A percentile compares a stretch with the other conserved stretches of the same genome.
These are phyloP conservation scores for Rhizopogon vesiculosus DNA, from an alignment of 768 basidiomycete species.

Conservation along the genomic window DNA sequence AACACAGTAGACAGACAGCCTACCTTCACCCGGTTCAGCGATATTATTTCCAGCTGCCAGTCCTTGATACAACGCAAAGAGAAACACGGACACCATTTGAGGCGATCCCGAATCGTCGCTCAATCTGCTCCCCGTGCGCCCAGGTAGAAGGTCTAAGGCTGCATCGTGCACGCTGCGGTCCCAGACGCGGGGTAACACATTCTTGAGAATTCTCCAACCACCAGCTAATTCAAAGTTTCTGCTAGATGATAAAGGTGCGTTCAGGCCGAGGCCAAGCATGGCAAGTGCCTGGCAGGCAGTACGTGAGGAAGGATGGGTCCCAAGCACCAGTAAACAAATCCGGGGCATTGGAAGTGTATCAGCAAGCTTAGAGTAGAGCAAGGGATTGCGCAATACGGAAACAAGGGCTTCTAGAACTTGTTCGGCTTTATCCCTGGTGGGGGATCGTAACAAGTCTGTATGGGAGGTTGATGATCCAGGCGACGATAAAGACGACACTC, in stretches of 20 bases:
- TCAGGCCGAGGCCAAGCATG: slow-evolving; percentile 54
- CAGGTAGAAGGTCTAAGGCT: slow-evolving; percentile 67
- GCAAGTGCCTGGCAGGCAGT: slow-evolving; percentile 56
- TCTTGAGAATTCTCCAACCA: slow-evolving; percentile 76
- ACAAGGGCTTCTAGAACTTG: slow-evolving; percentile 64
- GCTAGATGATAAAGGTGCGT: slow-evolving; percentile 56
- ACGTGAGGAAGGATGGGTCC: slow-evolving; percentile 60
- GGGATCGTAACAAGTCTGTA: slow-evolving; percentile 7
- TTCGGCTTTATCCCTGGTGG: slow-evolving; percentile 55
- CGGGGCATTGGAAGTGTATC: slow-evolving; percentile 72
- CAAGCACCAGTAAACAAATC: slow-evolving; percentile 74
- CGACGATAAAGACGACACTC: slow-evolving; percentile 9
- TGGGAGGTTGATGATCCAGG: slow-evolving; percentile 5
- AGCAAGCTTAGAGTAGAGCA: slow-evolving; percentile 66
- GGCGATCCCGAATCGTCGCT: not conserved
- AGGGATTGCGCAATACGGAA: slow-evolving; percentile 50
- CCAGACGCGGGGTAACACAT: slow-evolving; percentile 68
- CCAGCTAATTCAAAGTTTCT: slow-evolving; percentile 82
- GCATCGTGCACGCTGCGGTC: slow-evolving; percentile 58
- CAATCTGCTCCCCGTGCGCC: slow-evolving; percentile 17
- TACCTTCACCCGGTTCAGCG: not conserved
- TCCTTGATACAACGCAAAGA: not conserved
- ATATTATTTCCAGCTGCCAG: not conserved
- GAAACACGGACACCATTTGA: not conserved
- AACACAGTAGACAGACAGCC: not conserved